Percentiles rank a stretch among this genome's conserved stretches.
Evolutionary conservation across 2,329 filamentous ascomycete species (phyloP).

Genomic region (Fulvia fulva): DNA sequence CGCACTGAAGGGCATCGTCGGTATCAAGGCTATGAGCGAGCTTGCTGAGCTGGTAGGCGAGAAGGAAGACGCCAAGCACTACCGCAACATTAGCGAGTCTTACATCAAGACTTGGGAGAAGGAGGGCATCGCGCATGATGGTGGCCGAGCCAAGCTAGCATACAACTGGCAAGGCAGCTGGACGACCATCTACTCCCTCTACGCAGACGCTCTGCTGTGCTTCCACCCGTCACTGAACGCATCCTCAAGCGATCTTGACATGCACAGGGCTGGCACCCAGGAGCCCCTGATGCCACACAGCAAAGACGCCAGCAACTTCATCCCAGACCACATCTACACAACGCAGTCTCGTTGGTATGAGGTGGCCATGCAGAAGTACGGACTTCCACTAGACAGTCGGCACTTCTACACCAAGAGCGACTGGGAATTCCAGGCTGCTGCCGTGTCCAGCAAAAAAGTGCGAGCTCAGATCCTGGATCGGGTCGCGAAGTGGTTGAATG

Average conservation of each 20-base stretch:
- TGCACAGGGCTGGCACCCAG: conserved; percentile 9
- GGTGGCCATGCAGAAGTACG: conserved; percentile 74
- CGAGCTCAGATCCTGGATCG: conserved; percentile 68
- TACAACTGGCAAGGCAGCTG: conserved; percentile 79
- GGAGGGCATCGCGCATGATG: conserved; percentile 65
- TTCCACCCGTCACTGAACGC: conserved; percentile 56
- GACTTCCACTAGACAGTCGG: conserved; percentile 74
- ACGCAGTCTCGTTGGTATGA: conserved; percentile 79
- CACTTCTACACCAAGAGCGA: conserved; percentile 78
- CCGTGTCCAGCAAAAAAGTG: conserved; percentile 66
- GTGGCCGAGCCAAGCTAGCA: conserved; percentile 69
- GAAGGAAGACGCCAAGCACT: conserved; percentile 54
- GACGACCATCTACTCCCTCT: conserved; percentile 84
- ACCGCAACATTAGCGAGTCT: conserved; percentile 55
- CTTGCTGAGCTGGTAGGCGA: conserved; percentile 62
- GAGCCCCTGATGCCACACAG: conserved; percentile 12
- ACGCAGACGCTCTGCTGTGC: conserved; percentile 73
- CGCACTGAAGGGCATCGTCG: conserved; percentile 78
- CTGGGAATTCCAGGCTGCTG: conserved; percentile 86
- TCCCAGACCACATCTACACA: conserved; percentile 71
- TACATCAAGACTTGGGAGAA: conserved; percentile 72
- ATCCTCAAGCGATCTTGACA: conserved; percentile 8
- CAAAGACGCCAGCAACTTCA: conserved; percentile 44
- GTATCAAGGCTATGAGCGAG: conserved; percentile 72
- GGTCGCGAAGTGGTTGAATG: conserved; percentile 77